These are phyloP conservation scores for Colletotrichum somersetense DNA, from an alignment of 2,329 filamentous ascomycete genomes.

Conservation along the genomic window DNA sequence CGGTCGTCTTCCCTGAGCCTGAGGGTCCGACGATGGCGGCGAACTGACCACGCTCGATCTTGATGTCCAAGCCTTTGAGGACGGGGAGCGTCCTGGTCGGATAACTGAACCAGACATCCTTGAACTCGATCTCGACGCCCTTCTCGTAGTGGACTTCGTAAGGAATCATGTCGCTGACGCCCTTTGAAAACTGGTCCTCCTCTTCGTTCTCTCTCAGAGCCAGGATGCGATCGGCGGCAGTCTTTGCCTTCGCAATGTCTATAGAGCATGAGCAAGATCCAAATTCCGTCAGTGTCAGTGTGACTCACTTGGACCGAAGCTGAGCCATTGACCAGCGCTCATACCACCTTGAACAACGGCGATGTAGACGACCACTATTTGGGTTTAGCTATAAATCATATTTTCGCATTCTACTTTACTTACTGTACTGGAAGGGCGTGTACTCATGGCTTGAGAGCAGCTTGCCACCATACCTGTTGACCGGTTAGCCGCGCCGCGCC, in stretches of 20 bases:
- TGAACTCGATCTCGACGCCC: conserved; percentile 43
- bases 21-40: conserved; percentile 78
- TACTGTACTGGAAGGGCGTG: conserved; percentile 43
- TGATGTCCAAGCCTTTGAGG: conserved; percentile 40
- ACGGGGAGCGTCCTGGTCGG: conserved; percentile 33
- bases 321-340: conserved; percentile 42
- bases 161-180: conserved; percentile 25
- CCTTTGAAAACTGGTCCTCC: conserved; percentile 55
- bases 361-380: conserved; percentile 41
- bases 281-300: no score
- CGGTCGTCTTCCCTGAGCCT: conserved; percentile 47
- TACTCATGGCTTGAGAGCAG: conserved; percentile 39
- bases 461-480: conserved; percentile 38
- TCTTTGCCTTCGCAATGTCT: conserved; percentile 42
- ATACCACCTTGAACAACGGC: conserved; percentile 42
- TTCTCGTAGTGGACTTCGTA: conserved; percentile 43
- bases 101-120: conserved; percentile 42
- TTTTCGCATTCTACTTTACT: background rate
- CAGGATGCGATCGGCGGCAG: conserved; percentile 41
- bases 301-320: conserved; percentile 39
- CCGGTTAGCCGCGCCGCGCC: background rate
- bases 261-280: background rate
- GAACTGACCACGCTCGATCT: conserved; percentile 70
- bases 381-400: background rate
- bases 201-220: conserved; percentile 42